phyloP scores from a whole-genome alignment of 225 moss, liverwort and hornwort genomes.

The Bryum argenteum region DNA sequence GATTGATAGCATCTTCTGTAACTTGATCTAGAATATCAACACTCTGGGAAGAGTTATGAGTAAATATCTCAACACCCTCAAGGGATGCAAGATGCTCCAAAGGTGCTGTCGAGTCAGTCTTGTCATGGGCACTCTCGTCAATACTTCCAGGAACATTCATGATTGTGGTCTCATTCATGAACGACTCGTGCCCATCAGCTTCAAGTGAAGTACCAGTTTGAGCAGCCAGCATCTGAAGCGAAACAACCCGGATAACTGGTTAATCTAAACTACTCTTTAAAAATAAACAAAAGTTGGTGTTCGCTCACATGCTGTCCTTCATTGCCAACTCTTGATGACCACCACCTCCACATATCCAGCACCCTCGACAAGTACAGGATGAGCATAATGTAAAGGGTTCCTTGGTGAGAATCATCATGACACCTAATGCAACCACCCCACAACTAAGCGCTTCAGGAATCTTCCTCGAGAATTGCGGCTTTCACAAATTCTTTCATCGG shows the following conservation, averaged over 20 bases:
- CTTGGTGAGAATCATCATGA: conserved; percentile 14
- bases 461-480: conserved; percentile 8
- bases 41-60: conserved; percentile 18
- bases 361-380: conserved; percentile 20
- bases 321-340: conserved; percentile 18
- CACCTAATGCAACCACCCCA: conserved; percentile 15
- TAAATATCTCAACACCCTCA: conserved; percentile 20
- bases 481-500: conserved; percentile 1
- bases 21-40: conserved; percentile 29
- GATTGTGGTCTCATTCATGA: conserved; percentile 26
- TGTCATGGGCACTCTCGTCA: conserved; percentile 32
- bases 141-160: conserved; percentile 30
- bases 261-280: conserved; percentile 27
- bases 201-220: conserved; percentile 38
- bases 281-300: conserved; percentile 1
- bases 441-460: conserved; percentile 4
- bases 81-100: conserved; percentile 20
- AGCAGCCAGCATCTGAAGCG: conserved; percentile 48
- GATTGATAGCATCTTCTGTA: conserved; percentile 30
- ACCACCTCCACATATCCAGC: conserved; percentile 16
- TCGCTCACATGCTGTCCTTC: conserved; percentile 23
- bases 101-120: conserved; percentile 30
- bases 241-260: conserved; percentile 33
- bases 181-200: conserved; percentile 39
- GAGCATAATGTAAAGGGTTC: conserved; percentile 10